phyloP scores from a whole-genome alignment of 2,329 filamentous ascomycete species.

The Lachnellula willkommii region DNA sequence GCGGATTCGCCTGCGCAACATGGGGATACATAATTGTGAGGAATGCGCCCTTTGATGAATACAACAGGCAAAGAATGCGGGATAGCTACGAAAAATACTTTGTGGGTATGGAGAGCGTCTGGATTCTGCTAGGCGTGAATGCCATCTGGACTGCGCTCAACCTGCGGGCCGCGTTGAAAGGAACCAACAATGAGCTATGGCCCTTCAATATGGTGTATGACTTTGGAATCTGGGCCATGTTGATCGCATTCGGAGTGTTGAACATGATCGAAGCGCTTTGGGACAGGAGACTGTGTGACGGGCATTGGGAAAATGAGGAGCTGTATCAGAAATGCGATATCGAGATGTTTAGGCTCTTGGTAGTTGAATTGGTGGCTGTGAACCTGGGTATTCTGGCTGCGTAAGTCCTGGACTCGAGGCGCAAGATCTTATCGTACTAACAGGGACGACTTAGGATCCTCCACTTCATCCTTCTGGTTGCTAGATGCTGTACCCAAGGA shows the following conservation, averaged over 20 bases:
- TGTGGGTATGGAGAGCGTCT: constrained; percentile 12
- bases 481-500: constrained; percentile 9
- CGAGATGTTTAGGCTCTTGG: constrained; percentile 9
- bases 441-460: constrained; percentile 4
- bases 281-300: constrained; percentile 14
- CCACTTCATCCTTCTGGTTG: constrained; percentile 14
- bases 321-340: constrained; percentile 14
- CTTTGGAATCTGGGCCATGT: constrained; percentile 7
- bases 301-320: constrained; percentile 1
- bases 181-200: constrained; percentile 2
- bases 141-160: constrained; percentile 7
- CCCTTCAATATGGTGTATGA: constrained; percentile 11
- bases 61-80: constrained; percentile 1
- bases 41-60: constrained; percentile 8
- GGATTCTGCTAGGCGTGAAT: constrained; percentile 8
- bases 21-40: constrained; percentile 7
- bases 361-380: constrained; percentile 13
- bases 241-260: constrained; percentile 13
- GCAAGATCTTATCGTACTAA: not conserved
- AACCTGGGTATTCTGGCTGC: constrained; percentile 12
- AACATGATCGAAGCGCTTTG: constrained; percentile 14
- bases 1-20: not conserved
- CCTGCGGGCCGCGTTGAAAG: constrained; percentile 5
- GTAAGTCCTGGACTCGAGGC: constrained; percentile 3
- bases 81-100: constrained; percentile 12